Conservation (phyloP, 352 stramenopile species). For the Phytophthora megakarya region DNA sequence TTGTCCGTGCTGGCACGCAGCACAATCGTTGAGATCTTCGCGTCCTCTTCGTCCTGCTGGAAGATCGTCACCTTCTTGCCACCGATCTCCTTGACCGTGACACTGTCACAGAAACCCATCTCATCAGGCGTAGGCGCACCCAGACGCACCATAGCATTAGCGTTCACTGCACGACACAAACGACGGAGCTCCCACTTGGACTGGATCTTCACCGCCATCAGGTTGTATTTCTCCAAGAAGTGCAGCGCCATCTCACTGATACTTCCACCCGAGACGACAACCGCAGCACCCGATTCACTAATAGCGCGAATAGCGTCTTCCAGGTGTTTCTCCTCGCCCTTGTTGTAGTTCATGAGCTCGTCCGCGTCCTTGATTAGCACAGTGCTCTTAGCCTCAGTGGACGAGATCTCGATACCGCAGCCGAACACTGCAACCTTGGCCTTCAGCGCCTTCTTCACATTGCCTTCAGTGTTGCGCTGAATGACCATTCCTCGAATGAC, state of each 20-base stretch:
- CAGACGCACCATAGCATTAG: conserved; percentile 97
- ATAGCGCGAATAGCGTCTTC: conserved; percentile 98
- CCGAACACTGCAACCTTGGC: conserved; percentile 98
- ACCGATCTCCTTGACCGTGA: conserved; percentile 95
- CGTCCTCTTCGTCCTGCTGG: conserved; percentile 92
- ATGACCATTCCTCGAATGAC: conserved; percentile 99
- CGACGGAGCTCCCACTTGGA: conserved; percentile 99
- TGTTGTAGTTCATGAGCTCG: conserved; percentile 99
- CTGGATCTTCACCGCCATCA: conserved; percentile 97
- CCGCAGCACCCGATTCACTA: conserved; percentile 94
- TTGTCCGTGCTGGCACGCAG: conserved; percentile 94
- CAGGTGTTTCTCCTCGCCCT: conserved; percentile 97
- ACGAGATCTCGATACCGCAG: conserved; percentile 96
- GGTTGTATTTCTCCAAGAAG: conserved; percentile 98
- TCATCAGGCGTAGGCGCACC: conserved; percentile 97
- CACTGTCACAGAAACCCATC: conserved; percentile 95
- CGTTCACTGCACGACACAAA: conserved; percentile 96
- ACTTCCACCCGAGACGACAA: conserved; percentile 96
- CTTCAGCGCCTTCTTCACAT: conserved; percentile 90
- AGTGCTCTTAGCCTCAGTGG: conserved; percentile 98
- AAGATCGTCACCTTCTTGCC: conserved; percentile 97
- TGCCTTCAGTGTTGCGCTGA: conserved; percentile 93
- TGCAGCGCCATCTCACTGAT: conserved; percentile 99
- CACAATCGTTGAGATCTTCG: conserved; percentile 97
- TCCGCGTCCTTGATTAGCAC: conserved; percentile 99